Base-by-base conservation (phyloP, 208 protist genomes). In the Balamuthia mandrillaris region DNA sequence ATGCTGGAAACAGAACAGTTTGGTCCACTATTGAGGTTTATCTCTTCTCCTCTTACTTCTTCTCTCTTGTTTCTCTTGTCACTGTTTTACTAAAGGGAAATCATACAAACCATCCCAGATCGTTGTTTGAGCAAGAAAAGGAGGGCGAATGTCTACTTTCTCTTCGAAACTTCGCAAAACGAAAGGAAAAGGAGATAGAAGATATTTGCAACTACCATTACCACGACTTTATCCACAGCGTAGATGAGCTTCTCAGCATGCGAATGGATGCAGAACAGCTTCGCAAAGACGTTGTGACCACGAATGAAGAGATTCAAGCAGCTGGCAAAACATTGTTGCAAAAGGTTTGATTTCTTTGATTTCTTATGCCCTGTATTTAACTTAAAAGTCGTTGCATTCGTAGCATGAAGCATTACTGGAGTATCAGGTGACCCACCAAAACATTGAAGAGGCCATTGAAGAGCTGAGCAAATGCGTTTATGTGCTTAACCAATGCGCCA, bases 101-200 rank as follows among this genome's bases (percentile, higher is more conserved):
- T 54, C 18, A 21, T 54, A 24, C 18, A 21, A 14, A 54, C 47
- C 18, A 54, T 18, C 47, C 9, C 42, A 75, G 65, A 35, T 75
- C 65, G 65, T 37, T 75, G 39, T 75, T 75, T 51, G 65, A 75
- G 39, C 65, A 75, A 35, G 65, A 75, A 44, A 75, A 75, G 65
- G 65, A 75, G 42, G n/a, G 52, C 27, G 65, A 75, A 4, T 75
- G 45, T 18, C 31, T 75, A 21, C 35, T 37, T 27, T 52, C 65
- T 24, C 39, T 75, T 9, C 41, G 27, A 5, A 6, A 52, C 35
- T 75, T 75, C 42, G 52, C 52, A 24, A 37, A 44, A 3, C 14
- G 42, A 37, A 75, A 75, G 65, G 16, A 44, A 44, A 75, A 75
- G 9, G 65, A 75, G 42, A 75, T 75, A n/a, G 65, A 75, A 1